phyloP scores from a whole-genome alignment of 768 basidiomycete species.

The Mycena indigotica region DNA sequence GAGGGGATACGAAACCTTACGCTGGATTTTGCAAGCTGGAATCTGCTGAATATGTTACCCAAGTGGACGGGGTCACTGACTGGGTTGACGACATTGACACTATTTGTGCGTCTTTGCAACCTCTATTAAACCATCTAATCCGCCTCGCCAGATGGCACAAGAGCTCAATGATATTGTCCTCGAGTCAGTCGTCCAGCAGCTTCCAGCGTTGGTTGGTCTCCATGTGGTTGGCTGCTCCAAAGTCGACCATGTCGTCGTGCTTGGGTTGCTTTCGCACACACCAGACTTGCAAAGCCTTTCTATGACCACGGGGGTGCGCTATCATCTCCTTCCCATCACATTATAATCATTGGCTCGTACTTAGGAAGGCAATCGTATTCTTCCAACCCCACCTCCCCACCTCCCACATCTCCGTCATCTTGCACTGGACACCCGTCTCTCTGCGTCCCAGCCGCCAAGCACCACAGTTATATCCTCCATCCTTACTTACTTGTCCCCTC shows the following conservation, averaged over 20 bases:
- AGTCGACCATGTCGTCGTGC: conserved; percentile 52
- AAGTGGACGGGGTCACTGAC: conserved; percentile 51
- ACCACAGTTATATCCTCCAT: conserved; percentile 29
- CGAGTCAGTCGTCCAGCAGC: conserved; percentile 45
- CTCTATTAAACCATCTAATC: no score
- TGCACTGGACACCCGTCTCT: conserved; percentile 50
- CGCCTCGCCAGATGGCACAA: conserved; percentile 48
- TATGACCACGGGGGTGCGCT: conserved; percentile 58
- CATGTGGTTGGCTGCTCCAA: conserved; percentile 65
- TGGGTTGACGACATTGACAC: conserved; percentile 55
- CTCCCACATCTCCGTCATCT: conserved; percentile 51
- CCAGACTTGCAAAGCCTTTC: conserved; percentile 64
- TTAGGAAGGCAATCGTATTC: conserved; percentile 40
- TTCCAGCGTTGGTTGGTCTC: conserved; percentile 57
- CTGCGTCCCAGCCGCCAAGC: conserved; percentile 22
- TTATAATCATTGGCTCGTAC: conserved; percentile 7
- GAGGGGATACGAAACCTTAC: conserved; percentile 46
- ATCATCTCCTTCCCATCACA: background rate
- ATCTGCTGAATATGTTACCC: conserved; percentile 59
- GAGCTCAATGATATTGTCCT: conserved; percentile 58
- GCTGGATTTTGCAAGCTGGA: conserved; percentile 66
- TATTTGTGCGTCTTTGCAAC: conserved; percentile 51
- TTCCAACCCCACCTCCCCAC: conserved; percentile 32
- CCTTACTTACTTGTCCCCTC: conserved; percentile 32
- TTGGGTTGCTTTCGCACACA: conserved; percentile 48